These are phyloP conservation scores for Gossypium gossypioides DNA, from an alignment of 441 rosid species.

Conservation along the genomic window DNA sequence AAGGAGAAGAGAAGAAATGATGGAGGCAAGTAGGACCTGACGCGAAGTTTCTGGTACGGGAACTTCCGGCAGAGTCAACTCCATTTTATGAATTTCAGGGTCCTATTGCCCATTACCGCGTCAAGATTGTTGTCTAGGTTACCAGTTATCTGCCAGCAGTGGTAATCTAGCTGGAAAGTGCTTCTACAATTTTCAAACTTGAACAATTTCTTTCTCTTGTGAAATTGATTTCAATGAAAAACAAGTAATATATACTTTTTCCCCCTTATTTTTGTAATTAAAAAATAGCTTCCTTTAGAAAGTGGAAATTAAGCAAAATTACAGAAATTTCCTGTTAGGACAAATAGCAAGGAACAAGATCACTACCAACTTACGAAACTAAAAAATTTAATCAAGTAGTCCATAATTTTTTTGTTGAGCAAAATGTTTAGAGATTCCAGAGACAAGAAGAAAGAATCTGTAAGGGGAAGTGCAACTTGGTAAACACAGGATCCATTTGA, in stretches of 20 bases:
- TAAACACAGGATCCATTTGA: not conserved
- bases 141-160: constrained; percentile 7
- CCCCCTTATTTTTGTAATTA: no score
- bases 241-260: no score
- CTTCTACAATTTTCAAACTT: not conserved
- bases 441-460: not conserved
- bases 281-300: no score
- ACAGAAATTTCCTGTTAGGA: not conserved
- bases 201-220: not conserved
- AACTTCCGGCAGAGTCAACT: constrained; percentile 9
- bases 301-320: not conserved
- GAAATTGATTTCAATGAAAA: not conserved
- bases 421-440: not conserved
- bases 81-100: not conserved
- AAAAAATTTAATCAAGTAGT: not conserved
- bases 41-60: not conserved
- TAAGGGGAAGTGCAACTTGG: not conserved
- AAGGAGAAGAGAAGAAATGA: not conserved
- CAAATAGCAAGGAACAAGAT: not conserved
- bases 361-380: no score
- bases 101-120: constrained; percentile 17
- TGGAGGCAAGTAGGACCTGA: constrained; percentile 10
- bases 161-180: constrained; percentile 13
- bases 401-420: not conserved
- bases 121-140: constrained; percentile 14